Evolutionary conservation across 2,329 filamentous ascomycete species (phyloP).

Genomic region (Tolypocladium ophioglossoides): DNA sequence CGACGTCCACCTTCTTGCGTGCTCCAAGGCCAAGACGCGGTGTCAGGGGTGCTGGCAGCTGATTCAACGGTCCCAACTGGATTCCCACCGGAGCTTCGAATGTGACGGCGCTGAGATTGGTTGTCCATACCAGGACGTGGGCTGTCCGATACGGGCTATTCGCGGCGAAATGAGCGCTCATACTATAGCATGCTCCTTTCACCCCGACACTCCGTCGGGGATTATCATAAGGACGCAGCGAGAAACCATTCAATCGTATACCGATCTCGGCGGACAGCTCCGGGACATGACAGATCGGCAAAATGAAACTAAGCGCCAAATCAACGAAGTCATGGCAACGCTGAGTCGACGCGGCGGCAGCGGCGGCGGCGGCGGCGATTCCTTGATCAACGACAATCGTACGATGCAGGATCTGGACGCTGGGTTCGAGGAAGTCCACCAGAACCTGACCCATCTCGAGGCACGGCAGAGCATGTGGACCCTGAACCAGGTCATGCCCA

Average conservation of each 20-base stretch:
- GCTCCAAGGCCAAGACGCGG: conserved; percentile 33
- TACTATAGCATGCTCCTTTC: conserved; percentile 37
- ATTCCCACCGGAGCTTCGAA: conserved; percentile 33
- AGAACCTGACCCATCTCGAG: conserved; percentile 47
- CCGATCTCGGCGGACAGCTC: conserved; percentile 23
- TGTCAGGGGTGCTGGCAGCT: conserved; percentile 38
- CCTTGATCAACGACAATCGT: conserved; percentile 38
- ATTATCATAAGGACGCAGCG: conserved; percentile 39
- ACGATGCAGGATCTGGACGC: conserved; percentile 32
- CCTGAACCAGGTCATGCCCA: conserved; percentile 49
- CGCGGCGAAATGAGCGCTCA: conserved; percentile 33
- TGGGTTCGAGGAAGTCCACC: conserved; percentile 44
- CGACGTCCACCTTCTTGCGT: conserved; percentile 26
- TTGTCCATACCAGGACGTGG: conserved; percentile 31
- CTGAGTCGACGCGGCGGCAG: conserved; percentile 21
- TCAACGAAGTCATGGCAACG: conserved; percentile 27
- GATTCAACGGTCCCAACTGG: conserved; percentile 33
- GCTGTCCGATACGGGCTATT: conserved; percentile 22
- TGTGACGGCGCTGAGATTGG: conserved; percentile 41
- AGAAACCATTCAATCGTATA: conserved; percentile 33
- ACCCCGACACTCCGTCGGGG: conserved; percentile 36
- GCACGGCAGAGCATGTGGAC: conserved; percentile 50
- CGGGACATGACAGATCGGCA: conserved; percentile 23
- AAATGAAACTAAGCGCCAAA: conserved; percentile 19
- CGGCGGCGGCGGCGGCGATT: conserved; percentile 10